A percentile compares a stretch with the other conserved stretches of the same genome.
These are phyloP conservation scores for Acanthamoeba comandoni DNA, from an alignment of 208 protist species.

Conservation along the genomic window DNA sequence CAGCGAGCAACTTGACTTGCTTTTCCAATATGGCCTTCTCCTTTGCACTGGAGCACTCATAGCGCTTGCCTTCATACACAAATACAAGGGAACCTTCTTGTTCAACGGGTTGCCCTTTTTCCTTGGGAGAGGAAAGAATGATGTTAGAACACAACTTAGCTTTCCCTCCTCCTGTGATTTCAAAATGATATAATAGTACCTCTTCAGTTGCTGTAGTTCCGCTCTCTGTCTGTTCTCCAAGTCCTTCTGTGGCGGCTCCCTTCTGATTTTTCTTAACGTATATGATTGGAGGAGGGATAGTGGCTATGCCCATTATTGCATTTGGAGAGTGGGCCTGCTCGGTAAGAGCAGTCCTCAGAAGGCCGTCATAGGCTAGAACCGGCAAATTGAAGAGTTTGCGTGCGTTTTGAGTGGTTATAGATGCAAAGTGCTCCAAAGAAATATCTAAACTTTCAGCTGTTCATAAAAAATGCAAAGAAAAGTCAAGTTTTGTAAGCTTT, in stretches of 20 bases:
- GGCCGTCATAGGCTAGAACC: slow-evolving; percentile 25
- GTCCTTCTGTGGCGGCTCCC: not conserved
- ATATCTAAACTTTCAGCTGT: slow-evolving; percentile 11
- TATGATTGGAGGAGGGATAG: not conserved
- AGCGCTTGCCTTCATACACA: slow-evolving; percentile 40
- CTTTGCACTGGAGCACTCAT: slow-evolving; percentile 39
- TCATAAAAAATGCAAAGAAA: not conserved
- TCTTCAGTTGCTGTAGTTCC: too few species aligned
- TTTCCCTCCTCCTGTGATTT: too few species aligned
- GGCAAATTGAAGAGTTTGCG: slow-evolving; percentile 34
- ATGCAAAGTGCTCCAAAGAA: not conserved
- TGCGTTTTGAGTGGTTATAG: slow-evolving; percentile 24
- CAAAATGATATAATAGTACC: too few species aligned
- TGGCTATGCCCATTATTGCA: slow-evolving; percentile 2
- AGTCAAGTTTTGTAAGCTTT: not conserved
- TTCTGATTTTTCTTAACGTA: slow-evolving; percentile 14
- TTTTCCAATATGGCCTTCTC: slow-evolving; percentile 39
- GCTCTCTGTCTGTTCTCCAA: not conserved
- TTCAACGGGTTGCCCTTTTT: too few species aligned
- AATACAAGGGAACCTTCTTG: not conserved
- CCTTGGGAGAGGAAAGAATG: not conserved
- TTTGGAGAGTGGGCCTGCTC: not conserved
- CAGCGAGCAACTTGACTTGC: slow-evolving; percentile 9
- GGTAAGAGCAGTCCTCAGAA: slow-evolving; percentile 9
- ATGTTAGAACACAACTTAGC: too few species aligned